Conservation (phyloP, 23 red algal species). For the Gracilaria caudata region DNA sequence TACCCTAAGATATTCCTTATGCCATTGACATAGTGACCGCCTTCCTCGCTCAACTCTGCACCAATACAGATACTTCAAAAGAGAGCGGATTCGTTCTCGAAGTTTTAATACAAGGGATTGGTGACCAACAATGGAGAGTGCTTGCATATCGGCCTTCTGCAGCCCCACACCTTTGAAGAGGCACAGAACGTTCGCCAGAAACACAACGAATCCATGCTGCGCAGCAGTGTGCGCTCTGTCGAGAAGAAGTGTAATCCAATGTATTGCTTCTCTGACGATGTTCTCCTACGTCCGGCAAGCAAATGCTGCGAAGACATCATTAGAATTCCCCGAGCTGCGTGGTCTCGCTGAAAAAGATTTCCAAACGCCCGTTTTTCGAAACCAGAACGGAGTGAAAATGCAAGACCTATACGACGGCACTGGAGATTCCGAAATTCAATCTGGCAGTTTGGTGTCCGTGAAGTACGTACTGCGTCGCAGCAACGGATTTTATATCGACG, state of each 20-base stretch:
- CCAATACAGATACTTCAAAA: neutral
- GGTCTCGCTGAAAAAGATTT: slow-evolving; percentile 35
- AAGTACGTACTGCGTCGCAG: slow-evolving; percentile 75
- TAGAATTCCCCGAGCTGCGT: slow-evolving; percentile 51
- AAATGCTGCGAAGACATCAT: neutral
- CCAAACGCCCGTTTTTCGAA: slow-evolving; percentile 17
- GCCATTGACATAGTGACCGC: no score
- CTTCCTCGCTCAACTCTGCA: no score
- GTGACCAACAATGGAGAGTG: neutral
- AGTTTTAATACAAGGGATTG: no score
- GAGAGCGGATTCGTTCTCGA: neutral
- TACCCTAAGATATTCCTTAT: no score
- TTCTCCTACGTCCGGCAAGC: neutral
- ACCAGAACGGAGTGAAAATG: slow-evolving; percentile 46
- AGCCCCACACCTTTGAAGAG: slow-evolving; percentile 6
- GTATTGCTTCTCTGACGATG: neutral
- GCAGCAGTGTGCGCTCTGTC: slow-evolving; percentile 3
- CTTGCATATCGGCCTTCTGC: slow-evolving; percentile 9
- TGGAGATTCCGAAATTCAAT: slow-evolving; percentile 22
- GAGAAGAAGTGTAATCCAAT: neutral
- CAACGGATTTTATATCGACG: slow-evolving; percentile 80
- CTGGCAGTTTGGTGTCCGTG: slow-evolving; percentile 47
- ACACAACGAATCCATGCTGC: neutral
- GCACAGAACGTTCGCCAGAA: neutral
- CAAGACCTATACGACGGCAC: slow-evolving; percentile 49